A percentile compares a stretch with the other conserved stretches of the same genome.
Evolutionary conservation across 2,329 filamentous ascomycete species (phyloP).

Genomic region (Westerdykella ornata): DNA sequence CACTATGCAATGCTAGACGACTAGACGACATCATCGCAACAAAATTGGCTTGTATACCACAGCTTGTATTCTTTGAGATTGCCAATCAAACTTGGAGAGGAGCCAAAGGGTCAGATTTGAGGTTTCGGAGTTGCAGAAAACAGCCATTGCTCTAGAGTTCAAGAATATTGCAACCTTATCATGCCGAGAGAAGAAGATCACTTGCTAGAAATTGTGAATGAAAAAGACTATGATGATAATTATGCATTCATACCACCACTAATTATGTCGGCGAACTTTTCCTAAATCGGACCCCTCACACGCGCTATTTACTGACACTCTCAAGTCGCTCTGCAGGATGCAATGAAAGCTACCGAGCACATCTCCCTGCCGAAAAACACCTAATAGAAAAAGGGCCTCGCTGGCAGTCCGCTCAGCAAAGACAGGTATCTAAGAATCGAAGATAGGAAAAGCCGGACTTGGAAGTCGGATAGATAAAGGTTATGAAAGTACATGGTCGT

Average conservation of each 20-base stretch:
- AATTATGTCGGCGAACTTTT: not conserved
- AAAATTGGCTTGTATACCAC: no score
- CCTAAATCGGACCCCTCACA: not conserved
- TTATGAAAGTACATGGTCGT: constrained; percentile 15
- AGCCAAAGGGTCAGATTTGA: no score
- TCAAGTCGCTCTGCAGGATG: constrained; percentile 12
- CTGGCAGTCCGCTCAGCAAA: constrained; percentile 17
- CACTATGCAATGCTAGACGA: no score
- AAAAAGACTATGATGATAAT: not conserved
- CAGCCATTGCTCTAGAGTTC: no score
- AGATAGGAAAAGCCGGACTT: constrained; percentile 17
- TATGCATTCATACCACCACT: not conserved
- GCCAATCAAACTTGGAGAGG: no score
- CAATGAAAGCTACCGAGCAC: constrained; percentile 11
- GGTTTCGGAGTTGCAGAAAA: no score
- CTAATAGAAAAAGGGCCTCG: constrained; percentile 29
- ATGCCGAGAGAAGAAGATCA: no score
- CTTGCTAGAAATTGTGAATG: no score
- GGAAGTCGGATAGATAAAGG: constrained; percentile 26
- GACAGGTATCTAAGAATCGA: constrained; percentile 41
- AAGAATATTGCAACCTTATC: no score
- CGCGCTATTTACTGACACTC: constrained; percentile 1
- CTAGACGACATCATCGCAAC: no score
- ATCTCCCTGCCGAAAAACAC: constrained; percentile 2
- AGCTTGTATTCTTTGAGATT: no score